These are phyloP conservation scores for Kodamaea hsintzibuensis DNA, from an alignment of 805 yeast species.

Conservation along the genomic window DNA sequence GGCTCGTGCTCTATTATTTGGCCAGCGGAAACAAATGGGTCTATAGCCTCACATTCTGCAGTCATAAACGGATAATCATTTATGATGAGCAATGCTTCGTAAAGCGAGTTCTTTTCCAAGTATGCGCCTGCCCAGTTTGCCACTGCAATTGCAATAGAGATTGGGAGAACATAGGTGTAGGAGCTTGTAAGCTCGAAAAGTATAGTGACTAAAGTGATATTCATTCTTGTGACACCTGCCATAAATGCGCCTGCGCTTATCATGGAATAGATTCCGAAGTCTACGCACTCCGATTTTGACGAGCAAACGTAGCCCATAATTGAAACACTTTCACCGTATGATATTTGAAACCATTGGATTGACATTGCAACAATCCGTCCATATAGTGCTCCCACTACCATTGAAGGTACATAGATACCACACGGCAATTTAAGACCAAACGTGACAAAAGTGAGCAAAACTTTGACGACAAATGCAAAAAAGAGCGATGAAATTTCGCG, in stretches of 20 bases:
- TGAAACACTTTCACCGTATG: conserved; percentile 3
- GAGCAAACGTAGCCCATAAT: conserved; percentile 18
- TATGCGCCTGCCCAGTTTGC: conserved; percentile 57
- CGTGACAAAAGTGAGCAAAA: conserved; percentile 49
- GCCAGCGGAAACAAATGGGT: conserved; percentile 28
- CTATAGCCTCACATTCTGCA: conserved; percentile 36
- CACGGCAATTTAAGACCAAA: conserved; percentile 61
- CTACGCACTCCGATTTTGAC: conserved; percentile 31
- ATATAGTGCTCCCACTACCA: conserved; percentile 63
- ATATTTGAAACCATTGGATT: conserved; percentile 38
- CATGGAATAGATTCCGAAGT: conserved; percentile 53
- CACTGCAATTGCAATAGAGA: conserved; percentile 55
- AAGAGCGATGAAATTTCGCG: conserved; percentile 33
- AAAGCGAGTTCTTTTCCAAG: conserved; percentile 51
- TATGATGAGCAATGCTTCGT: conserved; percentile 46
- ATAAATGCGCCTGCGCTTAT: conserved; percentile 57
- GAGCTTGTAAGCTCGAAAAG: conserved; percentile 57
- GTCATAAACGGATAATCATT: conserved; percentile 58
- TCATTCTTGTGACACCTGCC: conserved; percentile 60
- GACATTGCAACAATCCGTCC: conserved; percentile 51
- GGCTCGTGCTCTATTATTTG: conserved; percentile 26
- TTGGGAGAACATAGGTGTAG: conserved; percentile 56
- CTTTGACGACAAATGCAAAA: conserved; percentile 46
- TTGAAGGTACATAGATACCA: conserved; percentile 64
- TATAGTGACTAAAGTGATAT: conserved; percentile 51